Evolutionary conservation across 2,329 filamentous ascomycete genomes (phyloP).

Genomic region (Botryotinia narcissicola): DNA sequence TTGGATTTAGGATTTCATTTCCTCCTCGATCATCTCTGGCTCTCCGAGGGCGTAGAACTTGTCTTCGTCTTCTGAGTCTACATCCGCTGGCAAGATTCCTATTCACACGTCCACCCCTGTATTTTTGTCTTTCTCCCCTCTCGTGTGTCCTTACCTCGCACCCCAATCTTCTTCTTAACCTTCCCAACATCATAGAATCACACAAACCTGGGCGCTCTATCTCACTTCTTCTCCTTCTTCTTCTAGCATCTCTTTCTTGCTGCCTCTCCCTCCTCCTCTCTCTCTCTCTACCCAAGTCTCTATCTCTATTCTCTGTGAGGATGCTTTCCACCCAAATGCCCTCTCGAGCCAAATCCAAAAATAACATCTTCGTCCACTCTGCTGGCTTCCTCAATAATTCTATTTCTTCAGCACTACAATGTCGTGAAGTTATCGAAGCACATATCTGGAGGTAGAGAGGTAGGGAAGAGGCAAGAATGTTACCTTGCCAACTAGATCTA

Average conservation of each 20-base stretch:
- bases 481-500: constrained; percentile 12
- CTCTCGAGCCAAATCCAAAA: constrained; percentile 3
- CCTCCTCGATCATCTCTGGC: neutral
- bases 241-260: neutral
- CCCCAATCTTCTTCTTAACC: neutral
- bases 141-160: neutral
- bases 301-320: neutral
- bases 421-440: neutral
- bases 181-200: neutral
- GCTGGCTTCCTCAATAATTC: neutral
- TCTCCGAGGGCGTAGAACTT: neutral
- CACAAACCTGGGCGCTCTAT: neutral
- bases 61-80: neutral
- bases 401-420: neutral
- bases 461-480: constrained; percentile 7
- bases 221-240: neutral
- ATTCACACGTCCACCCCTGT: neutral
- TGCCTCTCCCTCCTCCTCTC: neutral
- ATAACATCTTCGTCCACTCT: constrained; percentile 8
- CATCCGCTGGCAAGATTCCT: neutral
- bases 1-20: neutral
- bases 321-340: constrained; percentile 1
- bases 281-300: neutral
- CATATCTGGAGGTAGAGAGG: constrained; percentile 7
- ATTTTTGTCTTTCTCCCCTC: neutral